These are phyloP conservation scores for Coccomyxa subellipsoidea DNA, from an alignment of 163 green algal species.

Conservation along the genomic window DNA sequence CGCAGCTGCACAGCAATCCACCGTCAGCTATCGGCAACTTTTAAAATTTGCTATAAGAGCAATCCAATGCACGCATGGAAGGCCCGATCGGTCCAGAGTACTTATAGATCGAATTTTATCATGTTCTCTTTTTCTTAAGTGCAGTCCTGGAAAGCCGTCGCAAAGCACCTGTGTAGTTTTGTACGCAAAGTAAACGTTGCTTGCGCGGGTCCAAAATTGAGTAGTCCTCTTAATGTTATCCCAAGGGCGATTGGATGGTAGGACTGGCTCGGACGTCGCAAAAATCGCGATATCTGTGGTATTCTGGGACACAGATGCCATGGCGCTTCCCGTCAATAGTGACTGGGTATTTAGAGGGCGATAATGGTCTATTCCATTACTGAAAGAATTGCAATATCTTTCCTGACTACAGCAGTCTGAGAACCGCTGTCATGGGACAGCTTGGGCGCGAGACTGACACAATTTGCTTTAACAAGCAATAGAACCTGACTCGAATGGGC, in stretches of 20 bases:
- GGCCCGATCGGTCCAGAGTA: no score
- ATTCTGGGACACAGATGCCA: background rate
- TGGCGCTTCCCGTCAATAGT: background rate
- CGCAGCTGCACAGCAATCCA: background rate
- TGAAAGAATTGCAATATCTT: no score
- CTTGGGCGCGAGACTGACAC: no score
- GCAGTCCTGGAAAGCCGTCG: background rate
- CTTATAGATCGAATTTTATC: no score
- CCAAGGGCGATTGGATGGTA: background rate
- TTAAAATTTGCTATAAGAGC: no score
- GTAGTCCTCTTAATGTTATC: background rate
- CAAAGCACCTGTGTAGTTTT: constrained; percentile 9
- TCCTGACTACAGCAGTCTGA: no score
- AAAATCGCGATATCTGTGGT: background rate
- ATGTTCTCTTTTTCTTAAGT: no score
- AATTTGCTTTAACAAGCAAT: no score
- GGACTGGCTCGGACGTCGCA: background rate
- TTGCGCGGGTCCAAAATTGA: background rate
- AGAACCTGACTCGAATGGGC: no score
- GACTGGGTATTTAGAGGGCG: background rate
- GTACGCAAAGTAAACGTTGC: constrained; percentile 3
- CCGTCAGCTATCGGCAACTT: background rate
- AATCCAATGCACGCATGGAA: no score
- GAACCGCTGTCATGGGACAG: no score
- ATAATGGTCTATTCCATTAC: no score